Evolutionary conservation across 306 rosid genomes (phyloP), one percentile per base, ranked within the genome.

Genomic region (Ceratonia siliqua): DNA sequence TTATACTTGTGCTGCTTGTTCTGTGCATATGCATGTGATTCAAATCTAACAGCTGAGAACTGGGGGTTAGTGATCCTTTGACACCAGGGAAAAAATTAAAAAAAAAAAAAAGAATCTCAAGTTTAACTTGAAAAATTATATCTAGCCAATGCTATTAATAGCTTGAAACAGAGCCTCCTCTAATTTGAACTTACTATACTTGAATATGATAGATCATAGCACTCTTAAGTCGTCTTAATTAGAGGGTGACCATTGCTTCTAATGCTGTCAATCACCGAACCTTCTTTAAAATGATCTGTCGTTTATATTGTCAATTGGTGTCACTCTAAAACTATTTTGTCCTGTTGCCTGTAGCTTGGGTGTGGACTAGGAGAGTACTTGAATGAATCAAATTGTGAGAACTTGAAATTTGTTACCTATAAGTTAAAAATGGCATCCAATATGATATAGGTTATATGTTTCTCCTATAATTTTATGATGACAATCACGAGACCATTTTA

Each of bases 391-490:
- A 62, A 14, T 46, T 39, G 7, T 22, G 6, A 54, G 5, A 24
- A 22, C 24, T n/a, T 14, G 13, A 39, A 10, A 2, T 39, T 14
- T 68, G 27, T 50, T 68, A 25, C 30, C 78, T 56, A 35, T 49
- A 65, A 65, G 62, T 58, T 77, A 24, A 49, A 30, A 59, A 57
- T 41, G 56, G 20, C 67, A 66, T 70, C 54, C 36, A 20, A 21
- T 62, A 12, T 32, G 78, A 38, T 72, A 14, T 33, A 25, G 8
- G 24, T 54, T 3, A 22, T 24, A 38, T 55, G 22, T 55, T 49
- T 78, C 8, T 52, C 58, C 8, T 78, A 18, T 17, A 15, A 9
- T 55, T 71, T 28, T 77, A 50, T 57, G 36, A 3, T n/a, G n/a
- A 76, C 25, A 15, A 27, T 27, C 17, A 30, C 52, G 46, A 17